These are phyloP conservation scores for Kodamaea arcana DNA, from an alignment of 1,139 yeast species.

Conservation along the genomic window DNA sequence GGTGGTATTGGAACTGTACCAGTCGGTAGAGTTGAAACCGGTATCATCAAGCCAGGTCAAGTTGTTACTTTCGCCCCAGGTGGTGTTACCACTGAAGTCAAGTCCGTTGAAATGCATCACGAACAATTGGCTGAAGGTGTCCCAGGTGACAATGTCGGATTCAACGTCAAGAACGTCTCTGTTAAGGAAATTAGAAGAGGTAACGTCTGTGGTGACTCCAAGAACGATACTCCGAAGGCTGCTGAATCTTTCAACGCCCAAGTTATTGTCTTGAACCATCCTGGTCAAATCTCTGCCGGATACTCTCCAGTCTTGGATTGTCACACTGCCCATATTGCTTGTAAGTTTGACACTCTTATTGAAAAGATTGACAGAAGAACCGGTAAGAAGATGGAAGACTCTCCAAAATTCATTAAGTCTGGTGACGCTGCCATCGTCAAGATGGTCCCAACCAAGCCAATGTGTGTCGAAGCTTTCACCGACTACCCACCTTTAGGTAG, in stretches of 20 bases:
- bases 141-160: conserved; percentile 95
- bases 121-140: conserved; percentile 80
- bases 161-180: conserved; percentile 93
- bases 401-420: conserved; percentile 84
- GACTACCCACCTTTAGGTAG: conserved; percentile 99
- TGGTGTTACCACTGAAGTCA: conserved; percentile 89
- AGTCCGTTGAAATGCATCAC: conserved; percentile 94
- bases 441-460: conserved; percentile 83
- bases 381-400: conserved; percentile 80
- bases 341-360: conserved; percentile 79
- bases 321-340: conserved; percentile 95
- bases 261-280: conserved; percentile 88
- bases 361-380: conserved; percentile 94
- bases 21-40: conserved; percentile 93
- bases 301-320: conserved; percentile 92
- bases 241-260: conserved; percentile 83
- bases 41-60: conserved; percentile 90
- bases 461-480: conserved; percentile 96
- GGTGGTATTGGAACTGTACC: conserved; percentile 95
- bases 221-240: conserved; percentile 89
- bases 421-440: conserved; percentile 94
- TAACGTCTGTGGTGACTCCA: conserved; percentile 93
- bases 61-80: conserved; percentile 88
- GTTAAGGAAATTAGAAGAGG: conserved; percentile 94
- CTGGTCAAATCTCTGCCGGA: conserved; percentile 91